Evolutionary conservation across 331 rosid genomes (phyloP), one percentile per base, ranked within the genome.

Genomic region (Quercus phellos): DNA sequence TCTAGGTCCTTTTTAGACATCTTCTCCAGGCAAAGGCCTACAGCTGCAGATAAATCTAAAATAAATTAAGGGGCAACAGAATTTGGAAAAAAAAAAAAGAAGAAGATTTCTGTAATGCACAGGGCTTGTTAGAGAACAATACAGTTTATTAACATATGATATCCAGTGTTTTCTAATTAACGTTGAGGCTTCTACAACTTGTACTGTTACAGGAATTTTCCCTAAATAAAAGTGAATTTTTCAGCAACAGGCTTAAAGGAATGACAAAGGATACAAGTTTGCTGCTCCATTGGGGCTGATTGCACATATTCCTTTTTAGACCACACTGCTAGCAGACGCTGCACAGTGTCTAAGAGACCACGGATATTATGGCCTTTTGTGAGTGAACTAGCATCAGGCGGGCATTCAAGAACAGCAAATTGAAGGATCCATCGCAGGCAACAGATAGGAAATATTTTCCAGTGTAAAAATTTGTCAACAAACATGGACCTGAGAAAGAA

Each of bases 401-500:
- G 89, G 80, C 88, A 85, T 89, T 90, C 90, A 43, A 78, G 90
- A 73, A 90, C 87, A 59, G 90, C 76, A 77, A 90, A 92, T 73
- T 94, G 97, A 86, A 94, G 97, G 85, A 94, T 85, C 99, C 99
- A 94, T 82, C 82, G 88, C 81, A 94, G 88, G 84, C 97, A 90
- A 80, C 88, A 70, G 75, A 92, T 4, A 55, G 99, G 99, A 80
- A 94, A 94, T 78, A 92, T 94, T 85, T 92, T 94, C 97, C 99
- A 87, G 78, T 90, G 84, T 78, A 94, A 84, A 85, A 94, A 92
- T 69, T 86, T 92, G 75, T 94, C 99, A 77, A 89, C 85, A 74
- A 94, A 85, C 85, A 92, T 84, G 77, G 94, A 87, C 92, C 99
- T 92, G 82, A 79, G 55, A 67, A 85, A 87, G 51, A 73, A 79